Evolutionary conservation across 1,139 yeast genomes (phyloP).

Genomic region (Sugiyamaella xylanicola): DNA sequence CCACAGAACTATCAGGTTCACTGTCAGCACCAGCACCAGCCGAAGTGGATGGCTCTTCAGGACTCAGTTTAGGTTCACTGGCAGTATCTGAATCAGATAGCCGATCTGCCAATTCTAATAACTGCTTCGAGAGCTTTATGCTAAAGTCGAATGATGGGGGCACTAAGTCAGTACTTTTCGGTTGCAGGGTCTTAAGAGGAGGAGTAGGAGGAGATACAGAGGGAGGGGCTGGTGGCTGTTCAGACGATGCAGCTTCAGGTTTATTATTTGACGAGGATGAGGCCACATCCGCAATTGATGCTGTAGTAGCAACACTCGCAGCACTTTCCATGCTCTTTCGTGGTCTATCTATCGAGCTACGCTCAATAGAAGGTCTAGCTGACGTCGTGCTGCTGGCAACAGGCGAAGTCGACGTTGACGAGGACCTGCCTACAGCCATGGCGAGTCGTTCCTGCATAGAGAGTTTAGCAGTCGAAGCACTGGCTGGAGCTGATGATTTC

Average conservation of each 20-base stretch:
- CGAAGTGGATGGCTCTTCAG: too few species aligned
- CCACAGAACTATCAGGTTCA: too few species aligned
- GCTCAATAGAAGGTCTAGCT: slow-evolving; percentile 8
- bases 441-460: slow-evolving; percentile 81
- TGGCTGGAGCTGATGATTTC: slow-evolving; percentile 13
- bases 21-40: too few species aligned
- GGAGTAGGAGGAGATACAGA: too few species aligned
- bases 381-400: slow-evolving; percentile 1
- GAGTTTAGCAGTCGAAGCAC: slow-evolving; percentile 50
- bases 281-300: neutral
- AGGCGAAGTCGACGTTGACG: slow-evolving; percentile 14
- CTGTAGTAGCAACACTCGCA: slow-evolving; percentile 7
- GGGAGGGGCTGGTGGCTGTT: neutral
- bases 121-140: slow-evolving; percentile 21
- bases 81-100: slow-evolving; percentile 11
- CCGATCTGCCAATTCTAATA: slow-evolving; percentile 24
- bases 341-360: slow-evolving; percentile 14
- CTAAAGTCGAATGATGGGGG: slow-evolving; percentile 23
- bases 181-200: slow-evolving; percentile 11
- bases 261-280: too few species aligned
- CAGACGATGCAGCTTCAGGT: neutral
- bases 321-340: slow-evolving; percentile 12
- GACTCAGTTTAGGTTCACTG: too few species aligned
- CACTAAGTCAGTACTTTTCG: slow-evolving; percentile 13
- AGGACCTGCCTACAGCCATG: slow-evolving; percentile 55